Evolutionary conservation across 2,329 filamentous ascomycete genomes (phyloP).

Genomic region (Leptographium procerum): DNA sequence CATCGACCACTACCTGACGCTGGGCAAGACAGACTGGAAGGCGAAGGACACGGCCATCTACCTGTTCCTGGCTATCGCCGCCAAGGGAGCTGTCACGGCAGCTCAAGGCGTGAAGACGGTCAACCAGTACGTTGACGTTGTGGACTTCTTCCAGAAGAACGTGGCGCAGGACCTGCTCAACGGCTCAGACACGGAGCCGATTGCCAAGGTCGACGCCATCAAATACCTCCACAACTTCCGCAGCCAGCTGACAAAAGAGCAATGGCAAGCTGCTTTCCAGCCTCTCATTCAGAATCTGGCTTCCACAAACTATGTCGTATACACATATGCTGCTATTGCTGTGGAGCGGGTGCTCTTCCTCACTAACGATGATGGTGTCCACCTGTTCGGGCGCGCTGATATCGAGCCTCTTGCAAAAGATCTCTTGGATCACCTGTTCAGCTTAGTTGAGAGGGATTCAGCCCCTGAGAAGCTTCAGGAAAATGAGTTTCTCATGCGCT

Average conservation of each 20-base stretch:
- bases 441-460: conserved; percentile 73
- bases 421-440: conserved; percentile 80
- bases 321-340: conserved; percentile 93
- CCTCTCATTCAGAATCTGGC: conserved; percentile 84
- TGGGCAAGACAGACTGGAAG: conserved; percentile 80
- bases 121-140: conserved; percentile 76
- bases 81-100: conserved; percentile 78
- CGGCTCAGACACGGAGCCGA: conserved; percentile 59
- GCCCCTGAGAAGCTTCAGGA: conserved; percentile 91
- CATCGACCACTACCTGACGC: conserved; percentile 74
- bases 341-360: conserved; percentile 89
- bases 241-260: conserved; percentile 80
- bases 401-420: conserved; percentile 77
- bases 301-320: conserved; percentile 88
- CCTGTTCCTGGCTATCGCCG: conserved; percentile 85
- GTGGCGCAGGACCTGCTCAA: conserved; percentile 79
- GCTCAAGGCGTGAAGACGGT: conserved; percentile 84
- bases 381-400: conserved; percentile 68
- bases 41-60: conserved; percentile 98
- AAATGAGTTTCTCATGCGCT: conserved; percentile 98
- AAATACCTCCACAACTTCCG: conserved; percentile 97
- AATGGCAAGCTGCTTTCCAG: conserved; percentile 84
- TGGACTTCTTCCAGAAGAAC: conserved; percentile 90
- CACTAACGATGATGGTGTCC: conserved; percentile 60
- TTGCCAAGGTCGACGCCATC: conserved; percentile 94